Percentiles rank a stretch among this genome's conserved stretches.
These are phyloP conservation scores for Nitzschia palea DNA, from an alignment of 108 stramenopile genomes.

Conservation along the genomic window DNA sequence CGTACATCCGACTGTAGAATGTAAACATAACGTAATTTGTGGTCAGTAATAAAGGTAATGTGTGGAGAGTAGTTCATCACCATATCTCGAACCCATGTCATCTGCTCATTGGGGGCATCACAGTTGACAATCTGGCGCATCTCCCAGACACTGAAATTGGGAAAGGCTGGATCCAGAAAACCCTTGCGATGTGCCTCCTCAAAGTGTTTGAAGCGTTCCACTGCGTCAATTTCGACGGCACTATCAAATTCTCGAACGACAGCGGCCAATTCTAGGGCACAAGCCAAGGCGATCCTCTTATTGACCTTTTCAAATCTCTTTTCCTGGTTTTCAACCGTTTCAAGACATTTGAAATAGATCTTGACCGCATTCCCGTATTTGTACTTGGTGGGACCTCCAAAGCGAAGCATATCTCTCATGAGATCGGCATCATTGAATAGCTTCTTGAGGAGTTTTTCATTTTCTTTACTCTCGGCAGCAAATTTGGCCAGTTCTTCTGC, in stretches of 20 bases:
- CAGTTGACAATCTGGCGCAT: constrained; percentile 52
- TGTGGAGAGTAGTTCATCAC: constrained; percentile 54
- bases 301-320: constrained; percentile 23
- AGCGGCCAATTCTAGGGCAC: constrained; percentile 45
- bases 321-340: not conserved
- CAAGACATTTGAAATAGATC: constrained; percentile 28
- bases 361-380: constrained; percentile 42
- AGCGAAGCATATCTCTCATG: constrained; percentile 37
- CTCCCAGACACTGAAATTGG: constrained; percentile 50
- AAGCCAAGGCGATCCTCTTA: constrained; percentile 47
- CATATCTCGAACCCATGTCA: constrained; percentile 53
- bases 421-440: constrained; percentile 30
- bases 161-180: constrained; percentile 60
- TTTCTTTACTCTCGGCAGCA: constrained; percentile 14
- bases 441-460: constrained; percentile 28
- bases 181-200: constrained; percentile 52
- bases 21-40: constrained; percentile 41
- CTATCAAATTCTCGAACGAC: constrained; percentile 30
- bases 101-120: constrained; percentile 55
- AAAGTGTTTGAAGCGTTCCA: constrained; percentile 57
- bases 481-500: constrained; percentile 29
- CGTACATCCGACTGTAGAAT: constrained; percentile 49
- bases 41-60: constrained; percentile 31
- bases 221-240: constrained; percentile 38
- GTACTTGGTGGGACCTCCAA: constrained; percentile 37